Percentiles rank a stretch among this genome's conserved stretches.
Conservation (phyloP, 352 stramenopile genomes). For the Albugo laibachii region DNA sequence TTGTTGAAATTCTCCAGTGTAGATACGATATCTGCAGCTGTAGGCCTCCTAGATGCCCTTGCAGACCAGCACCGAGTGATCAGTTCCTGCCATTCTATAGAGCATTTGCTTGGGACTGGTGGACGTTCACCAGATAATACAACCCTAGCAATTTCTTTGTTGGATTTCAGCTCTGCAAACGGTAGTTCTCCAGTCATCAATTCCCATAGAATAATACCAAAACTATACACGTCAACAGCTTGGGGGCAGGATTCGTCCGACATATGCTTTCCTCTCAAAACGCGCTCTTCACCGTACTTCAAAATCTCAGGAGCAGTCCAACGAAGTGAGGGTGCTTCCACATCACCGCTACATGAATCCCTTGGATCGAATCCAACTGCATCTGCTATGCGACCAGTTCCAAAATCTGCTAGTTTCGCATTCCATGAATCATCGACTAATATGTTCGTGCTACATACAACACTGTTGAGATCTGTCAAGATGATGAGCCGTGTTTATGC, state of each 20-base stretch:
- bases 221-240: constrained; percentile 75
- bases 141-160: constrained; percentile 53
- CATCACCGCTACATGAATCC: constrained; percentile 34
- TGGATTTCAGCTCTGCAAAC: constrained; percentile 39
- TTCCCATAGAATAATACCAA: constrained; percentile 78
- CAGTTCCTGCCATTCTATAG: constrained; percentile 69
- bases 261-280: constrained; percentile 35
- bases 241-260: constrained; percentile 25
- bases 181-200: constrained; percentile 66
- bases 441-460: constrained; percentile 43
- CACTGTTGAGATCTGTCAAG: neutral
- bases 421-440: constrained; percentile 80
- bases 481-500: neutral
- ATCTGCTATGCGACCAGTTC: constrained; percentile 55
- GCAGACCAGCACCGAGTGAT: constrained; percentile 72
- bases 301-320: constrained; percentile 67
- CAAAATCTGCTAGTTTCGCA: constrained; percentile 75
- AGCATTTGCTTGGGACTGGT: constrained; percentile 48
- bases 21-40: constrained; percentile 60
- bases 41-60: constrained; percentile 44
- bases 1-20: constrained; percentile 64
- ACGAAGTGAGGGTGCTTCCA: constrained; percentile 29
- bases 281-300: constrained; percentile 52
- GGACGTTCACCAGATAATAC: constrained; percentile 54
- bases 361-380: constrained; percentile 52